Percentiles rank a stretch among this genome's conserved stretches.
Conservation (phyloP, 352 stramenopile species). For the Globisporangium nodosum region DNA sequence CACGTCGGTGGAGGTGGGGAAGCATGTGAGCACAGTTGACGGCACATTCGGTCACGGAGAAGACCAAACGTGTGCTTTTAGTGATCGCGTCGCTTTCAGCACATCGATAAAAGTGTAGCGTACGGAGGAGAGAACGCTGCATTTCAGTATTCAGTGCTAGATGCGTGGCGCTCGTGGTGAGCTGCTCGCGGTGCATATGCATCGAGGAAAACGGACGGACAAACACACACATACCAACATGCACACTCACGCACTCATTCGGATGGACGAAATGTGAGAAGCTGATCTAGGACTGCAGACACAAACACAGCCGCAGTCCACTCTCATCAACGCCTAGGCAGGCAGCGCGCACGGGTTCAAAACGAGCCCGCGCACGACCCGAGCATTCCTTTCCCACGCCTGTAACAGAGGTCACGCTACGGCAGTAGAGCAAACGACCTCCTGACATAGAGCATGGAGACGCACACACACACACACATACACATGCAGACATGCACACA, state of each 20-base stretch:
- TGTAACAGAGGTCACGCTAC: constrained; percentile 82
- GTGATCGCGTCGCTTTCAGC: constrained; percentile 75
- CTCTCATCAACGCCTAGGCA: constrained; percentile 74
- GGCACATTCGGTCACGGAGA: constrained; percentile 72
- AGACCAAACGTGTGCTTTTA: constrained; percentile 85
- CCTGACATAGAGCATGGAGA: constrained; percentile 72
- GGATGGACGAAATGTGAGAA: constrained; percentile 46
- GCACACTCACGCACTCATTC: constrained; percentile 3
- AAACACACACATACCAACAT: constrained; percentile 1
- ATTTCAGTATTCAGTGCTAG: constrained; percentile 81
- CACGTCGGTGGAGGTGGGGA: neutral
- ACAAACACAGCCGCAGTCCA: constrained; percentile 36
- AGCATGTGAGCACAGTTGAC: constrained; percentile 77
- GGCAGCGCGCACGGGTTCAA: constrained; percentile 48
- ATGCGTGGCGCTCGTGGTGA: neutral
- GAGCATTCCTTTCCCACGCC: constrained; percentile 77
- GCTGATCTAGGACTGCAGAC: constrained; percentile 62
- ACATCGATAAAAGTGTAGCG: constrained; percentile 81
- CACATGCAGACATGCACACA: neutral
- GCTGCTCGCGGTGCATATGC: neutral
- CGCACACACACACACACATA: constrained; percentile 11
- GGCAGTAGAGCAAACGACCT: constrained; percentile 59
- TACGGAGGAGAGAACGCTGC: constrained; percentile 37
- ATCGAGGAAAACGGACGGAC: constrained; percentile 1
- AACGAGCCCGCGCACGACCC: constrained; percentile 51